Base-by-base conservation (phyloP, 1,139 yeast species). In the Pneumocystis wakefieldiae region DNA sequence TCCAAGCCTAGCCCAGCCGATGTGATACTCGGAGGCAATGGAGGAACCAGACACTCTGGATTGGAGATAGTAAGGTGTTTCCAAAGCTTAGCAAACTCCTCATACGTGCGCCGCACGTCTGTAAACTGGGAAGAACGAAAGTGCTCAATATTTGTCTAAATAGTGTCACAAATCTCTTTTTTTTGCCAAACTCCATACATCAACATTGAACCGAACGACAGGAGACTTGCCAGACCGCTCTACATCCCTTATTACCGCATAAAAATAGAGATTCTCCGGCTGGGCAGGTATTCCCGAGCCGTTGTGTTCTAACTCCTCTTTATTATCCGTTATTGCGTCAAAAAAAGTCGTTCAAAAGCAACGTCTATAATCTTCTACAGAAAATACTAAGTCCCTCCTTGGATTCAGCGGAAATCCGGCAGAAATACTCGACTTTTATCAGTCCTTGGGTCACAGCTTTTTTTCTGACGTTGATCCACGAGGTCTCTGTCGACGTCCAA, bases 31-130 rank as follows among this genome's bases (percentile, higher is more conserved):
- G 80, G 77, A 0, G 97, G 97, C 55, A 92, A 77, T 1, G 94
- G 84, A 0, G 98, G 97, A 3, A 94, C 92, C 75, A 92, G 90
- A 66, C 94, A 91, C 73, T 92, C 98, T 41, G 94, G 84, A 69
- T 89, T 86, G 57, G 95, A 87, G 29, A 85, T 83, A 65, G 84
- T 82, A 68, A 91, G 77, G 71, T 86, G 92, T 69, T 83, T 84
- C 75, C 87, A 88, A 70, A 94, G 83, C 68, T 83, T 82, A 59
- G 81, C 81, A 67, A 90, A 79, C 73, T 92, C 99, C 66, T 80
- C 80, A 70, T 82, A 87, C 0, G 96, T 86, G 65, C 97, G 81
- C 67, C 96, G 82, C 29, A 92, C 77, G 65, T 86, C 92, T 65
- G 84, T 83, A 72, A 87, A 91, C 5, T 76, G 73, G 8, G 81